Evolutionary conservation across 768 basidiomycete genomes (phyloP), one percentile per base, ranked within the genome.

Genomic region (Termitomyces eurrhizus): DNA sequence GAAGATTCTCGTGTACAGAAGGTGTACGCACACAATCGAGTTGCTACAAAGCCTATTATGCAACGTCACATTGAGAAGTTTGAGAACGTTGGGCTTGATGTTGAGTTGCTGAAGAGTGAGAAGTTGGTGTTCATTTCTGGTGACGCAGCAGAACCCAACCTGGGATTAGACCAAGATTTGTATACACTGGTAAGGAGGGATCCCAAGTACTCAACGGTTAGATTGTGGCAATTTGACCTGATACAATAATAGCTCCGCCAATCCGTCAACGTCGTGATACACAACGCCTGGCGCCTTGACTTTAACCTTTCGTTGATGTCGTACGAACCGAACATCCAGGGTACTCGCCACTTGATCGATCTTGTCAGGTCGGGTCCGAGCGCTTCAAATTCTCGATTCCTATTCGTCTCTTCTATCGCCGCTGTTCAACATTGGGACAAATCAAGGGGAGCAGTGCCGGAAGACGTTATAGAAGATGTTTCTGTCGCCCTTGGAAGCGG

Each of bases 281-380:
- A 76, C 58, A 74, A 75, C 39, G 78, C 75, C 0, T 79, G 76
- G 79, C 62, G 69, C 7, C 66, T 81, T 7, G 74, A 81, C 54
- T 80, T 80, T 64, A 79, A 80, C 46, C 62, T 75, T 13, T 67
- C 74, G 0, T 65, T 80, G 4, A 29, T 58, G 1, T 77, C 78
- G 3, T 79, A 74, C 62, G 75, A 79, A 58, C 63, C 73, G 0
- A 70, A 74, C 44, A 59, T 81, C 36, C 70, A 68, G 0, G 74
- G 73, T 3, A 70, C 69, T 1, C 60, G 74, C 21, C 65, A 72
- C 39, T 59, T 77, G 21, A 64, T 77, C 24, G 74, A 77, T 55
- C 66, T 74, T 12, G 67, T 69, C 42, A 61, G 56, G 24, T 60
- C 66, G 12, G 70, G 70, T 0, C 58, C 69, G 0, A 67, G 61